phyloP scores from a whole-genome alignment of 768 basidiomycete species.

The Phaeotremella fagi region DNA sequence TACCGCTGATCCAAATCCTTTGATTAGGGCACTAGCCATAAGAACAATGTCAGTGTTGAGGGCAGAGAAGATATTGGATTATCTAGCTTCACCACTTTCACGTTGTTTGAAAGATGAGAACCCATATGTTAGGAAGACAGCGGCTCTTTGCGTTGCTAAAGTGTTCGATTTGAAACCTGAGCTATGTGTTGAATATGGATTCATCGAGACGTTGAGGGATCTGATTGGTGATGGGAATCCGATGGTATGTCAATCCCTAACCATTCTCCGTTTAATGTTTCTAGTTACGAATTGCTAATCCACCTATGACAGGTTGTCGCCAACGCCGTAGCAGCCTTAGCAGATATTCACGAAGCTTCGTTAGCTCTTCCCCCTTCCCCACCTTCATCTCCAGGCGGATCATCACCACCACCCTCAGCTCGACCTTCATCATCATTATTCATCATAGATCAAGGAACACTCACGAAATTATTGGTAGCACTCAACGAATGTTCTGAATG shows the following conservation, averaged over 20 bases:
- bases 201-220: constrained; percentile 78
- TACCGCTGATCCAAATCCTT: constrained; percentile 91
- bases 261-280: no score
- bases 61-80: constrained; percentile 98
- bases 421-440: constrained; percentile 59
- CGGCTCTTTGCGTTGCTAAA: constrained; percentile 93
- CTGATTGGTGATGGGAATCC: constrained; percentile 95
- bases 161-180: constrained; percentile 95
- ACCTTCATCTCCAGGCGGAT: constrained; percentile 23
- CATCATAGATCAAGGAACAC: constrained; percentile 70
- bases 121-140: constrained; percentile 97
- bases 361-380: constrained; percentile 24
- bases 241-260: constrained; percentile 75
- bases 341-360: constrained; percentile 77
- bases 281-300: no score
- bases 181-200: constrained; percentile 89
- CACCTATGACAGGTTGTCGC: constrained; percentile 99
- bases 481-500: constrained; percentile 98
- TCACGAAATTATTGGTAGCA: constrained; percentile 87
- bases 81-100: constrained; percentile 90
- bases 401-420: constrained; percentile 29
- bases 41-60: constrained; percentile 96
- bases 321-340: constrained; percentile 86
- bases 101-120: constrained; percentile 91
- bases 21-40: constrained; percentile 91